Percentiles rank a stretch among this genome's conserved stretches.
Evolutionary conservation across 257 asterid genomes (phyloP).

Genomic region (Przewalskia tangutica): DNA sequence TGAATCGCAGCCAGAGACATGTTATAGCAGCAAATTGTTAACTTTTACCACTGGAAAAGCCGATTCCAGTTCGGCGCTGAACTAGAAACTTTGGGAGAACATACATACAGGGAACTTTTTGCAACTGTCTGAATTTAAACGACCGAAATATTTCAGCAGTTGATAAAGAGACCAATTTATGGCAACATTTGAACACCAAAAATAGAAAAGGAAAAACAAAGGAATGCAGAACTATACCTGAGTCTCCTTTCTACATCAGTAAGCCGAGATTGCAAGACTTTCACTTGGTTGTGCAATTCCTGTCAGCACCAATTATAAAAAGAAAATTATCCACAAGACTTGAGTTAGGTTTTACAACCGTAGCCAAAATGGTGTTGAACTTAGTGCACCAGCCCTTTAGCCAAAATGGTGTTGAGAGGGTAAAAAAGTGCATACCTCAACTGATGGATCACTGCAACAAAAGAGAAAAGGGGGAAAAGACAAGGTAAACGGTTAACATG

Average conservation of each 20-base stretch:
- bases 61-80: background rate
- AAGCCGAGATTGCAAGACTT: slow-evolving; percentile 39
- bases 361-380: background rate
- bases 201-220: background rate
- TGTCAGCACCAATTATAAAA: slow-evolving; percentile 19
- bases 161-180: background rate
- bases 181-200: background rate
- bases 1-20: background rate
- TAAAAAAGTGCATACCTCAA: slow-evolving; percentile 37
- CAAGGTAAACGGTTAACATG: background rate
- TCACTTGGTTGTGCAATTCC: slow-evolving; percentile 58
- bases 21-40: background rate
- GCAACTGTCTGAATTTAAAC: background rate
- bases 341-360: background rate
- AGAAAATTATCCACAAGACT: background rate
- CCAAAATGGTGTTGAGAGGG: background rate
- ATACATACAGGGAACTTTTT: background rate
- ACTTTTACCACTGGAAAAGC: background rate
- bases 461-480: background rate
- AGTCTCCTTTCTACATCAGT: slow-evolving; percentile 40
- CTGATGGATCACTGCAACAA: slow-evolving; percentile 57
- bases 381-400: no score
- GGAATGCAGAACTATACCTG: slow-evolving; percentile 28
- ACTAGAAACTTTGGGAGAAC: background rate
- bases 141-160: background rate